A percentile compares a stretch with the other conserved stretches of the same genome.
Conservation (phyloP, 495 filamentous ascomycete genomes). For the Sphaerosporella brunnea region DNA sequence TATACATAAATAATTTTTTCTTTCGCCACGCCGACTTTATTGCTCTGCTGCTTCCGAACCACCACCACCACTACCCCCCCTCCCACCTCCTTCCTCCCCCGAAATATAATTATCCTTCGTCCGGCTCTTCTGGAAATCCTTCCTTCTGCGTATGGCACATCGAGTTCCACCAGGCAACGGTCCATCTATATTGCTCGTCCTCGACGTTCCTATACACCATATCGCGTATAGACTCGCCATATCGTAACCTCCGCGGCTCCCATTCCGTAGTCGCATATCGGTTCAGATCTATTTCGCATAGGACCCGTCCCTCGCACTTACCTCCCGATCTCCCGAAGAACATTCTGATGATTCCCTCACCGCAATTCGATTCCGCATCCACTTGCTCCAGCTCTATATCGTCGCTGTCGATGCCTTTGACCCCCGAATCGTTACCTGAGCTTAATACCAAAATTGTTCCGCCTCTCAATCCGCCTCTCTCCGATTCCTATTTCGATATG, state of each 20-base stretch:
- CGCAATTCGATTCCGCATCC: conserved; percentile 24
- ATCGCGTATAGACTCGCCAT: too few relatives aligned
- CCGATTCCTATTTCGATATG: not conserved
- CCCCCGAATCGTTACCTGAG: conserved; percentile 24
- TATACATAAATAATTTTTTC: too few relatives aligned
- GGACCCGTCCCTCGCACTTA: not conserved
- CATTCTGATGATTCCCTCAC: conserved; percentile 23
- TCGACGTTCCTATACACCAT: conserved; percentile 20
- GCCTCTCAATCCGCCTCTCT: conserved; percentile 18
- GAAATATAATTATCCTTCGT: not conserved
- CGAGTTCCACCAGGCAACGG: conserved; percentile 14
- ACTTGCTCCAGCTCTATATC: conserved; percentile 26
- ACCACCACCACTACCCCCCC: not conserved
- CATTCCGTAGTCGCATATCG: not conserved
- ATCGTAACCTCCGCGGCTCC: not conserved
- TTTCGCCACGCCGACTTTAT: too few relatives aligned
- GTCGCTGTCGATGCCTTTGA: conserved; percentile 24
- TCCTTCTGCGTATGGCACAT: conserved; percentile 18
- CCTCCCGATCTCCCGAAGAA: not conserved
- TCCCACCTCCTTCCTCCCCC: not conserved
- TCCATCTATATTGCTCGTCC: conserved; percentile 11
- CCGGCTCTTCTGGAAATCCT: conserved; percentile 6
- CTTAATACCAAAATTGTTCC: conserved; percentile 18
- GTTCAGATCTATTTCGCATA: not conserved
- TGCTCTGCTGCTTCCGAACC: too few relatives aligned